Conservation (phyloP, 1,139 yeast genomes). For the Hemisphaericaspora xylanilytica region DNA sequence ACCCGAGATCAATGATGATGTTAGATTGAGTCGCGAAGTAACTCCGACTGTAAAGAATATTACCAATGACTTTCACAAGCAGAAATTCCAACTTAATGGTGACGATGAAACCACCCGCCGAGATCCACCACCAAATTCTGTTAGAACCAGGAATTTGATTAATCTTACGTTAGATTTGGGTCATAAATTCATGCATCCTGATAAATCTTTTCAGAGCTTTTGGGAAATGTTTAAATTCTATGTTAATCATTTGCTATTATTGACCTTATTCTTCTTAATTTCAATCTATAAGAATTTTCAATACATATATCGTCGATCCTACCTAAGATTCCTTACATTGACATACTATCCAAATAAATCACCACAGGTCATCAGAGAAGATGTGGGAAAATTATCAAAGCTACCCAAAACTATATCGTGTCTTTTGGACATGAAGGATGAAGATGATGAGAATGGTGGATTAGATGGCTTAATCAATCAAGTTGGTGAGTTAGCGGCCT, state of each 20-base stretch:
- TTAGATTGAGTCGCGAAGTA: slow-evolving; percentile 11
- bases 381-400: slow-evolving; percentile 67
- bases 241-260: slow-evolving; percentile 36
- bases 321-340: slow-evolving; percentile 58
- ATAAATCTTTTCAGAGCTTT: slow-evolving; percentile 5
- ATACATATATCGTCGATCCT: slow-evolving; percentile 51
- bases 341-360: slow-evolving; percentile 80
- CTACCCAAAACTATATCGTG: slow-evolving; percentile 77
- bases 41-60: slow-evolving; percentile 10
- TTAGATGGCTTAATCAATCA: slow-evolving; percentile 76
- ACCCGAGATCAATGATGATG: slow-evolving; percentile 13
- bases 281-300: slow-evolving; percentile 55
- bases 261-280: slow-evolving; percentile 53
- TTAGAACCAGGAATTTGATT: slow-evolving; percentile 10
- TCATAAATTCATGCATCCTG: slow-evolving; percentile 10
- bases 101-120: neutral
- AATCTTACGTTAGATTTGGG: slow-evolving; percentile 10
- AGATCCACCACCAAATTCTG: slow-evolving; percentile 13
- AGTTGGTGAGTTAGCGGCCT: slow-evolving; percentile 73
- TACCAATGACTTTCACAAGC: slow-evolving; percentile 5
- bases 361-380: slow-evolving; percentile 84
- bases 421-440: slow-evolving; percentile 66
- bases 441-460: slow-evolving; percentile 86
- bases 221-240: slow-evolving; percentile 13
- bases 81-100: neutral